Base-by-base conservation (phyloP, 345 rosid species). In the Garcia nutans region DNA sequence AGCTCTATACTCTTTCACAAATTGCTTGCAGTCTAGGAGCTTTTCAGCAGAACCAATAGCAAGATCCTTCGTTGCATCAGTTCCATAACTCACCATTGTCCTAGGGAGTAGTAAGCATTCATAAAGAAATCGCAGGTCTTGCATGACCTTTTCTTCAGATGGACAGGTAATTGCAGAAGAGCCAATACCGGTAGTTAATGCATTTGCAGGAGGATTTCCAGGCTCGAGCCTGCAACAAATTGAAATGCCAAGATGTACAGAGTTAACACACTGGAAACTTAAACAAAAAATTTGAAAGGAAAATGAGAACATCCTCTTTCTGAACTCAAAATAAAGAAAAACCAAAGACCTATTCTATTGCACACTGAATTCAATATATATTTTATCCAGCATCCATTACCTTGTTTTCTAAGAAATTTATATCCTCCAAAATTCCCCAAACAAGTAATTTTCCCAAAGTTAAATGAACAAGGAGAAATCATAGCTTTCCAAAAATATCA, bases 11-110 rank as follows among this genome's bases (percentile, higher is more conserved):
- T 85, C 86, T 73, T 89, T 90, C 76, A 89, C 58, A 74, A 90
- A 90, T 77, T 89, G 91, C 87, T 90, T 90, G 89, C 95, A 89
- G 76, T 90, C 95, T 8, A 90, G 87, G n/a, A 90, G 84, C 74
- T 84, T 90, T 56, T 76, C 80, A 11, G 90, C 91, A 57, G 90
- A 84, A 44, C 74, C 82, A 31, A 72, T 68, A 8, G 76, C 76
- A 60, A 70, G 70, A 69, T 73, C 79, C 52, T 77, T 74, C 6
- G 75, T 78, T 41, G 72, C 26, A 26, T 84, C 87, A 60, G 76
- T 74, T 73, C 79, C 85, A 42, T 62, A 78, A 28, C 64, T 79
- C 65, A 66, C 42, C 87, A 82, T 82, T 57, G 76, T 80, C 61
- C 67, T 80, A 22, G 91, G 91, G 63, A 78, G 83, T 13, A 90